Conservation (phyloP, 139 green algal genomes). For the Zygnema cylindricum region DNA sequence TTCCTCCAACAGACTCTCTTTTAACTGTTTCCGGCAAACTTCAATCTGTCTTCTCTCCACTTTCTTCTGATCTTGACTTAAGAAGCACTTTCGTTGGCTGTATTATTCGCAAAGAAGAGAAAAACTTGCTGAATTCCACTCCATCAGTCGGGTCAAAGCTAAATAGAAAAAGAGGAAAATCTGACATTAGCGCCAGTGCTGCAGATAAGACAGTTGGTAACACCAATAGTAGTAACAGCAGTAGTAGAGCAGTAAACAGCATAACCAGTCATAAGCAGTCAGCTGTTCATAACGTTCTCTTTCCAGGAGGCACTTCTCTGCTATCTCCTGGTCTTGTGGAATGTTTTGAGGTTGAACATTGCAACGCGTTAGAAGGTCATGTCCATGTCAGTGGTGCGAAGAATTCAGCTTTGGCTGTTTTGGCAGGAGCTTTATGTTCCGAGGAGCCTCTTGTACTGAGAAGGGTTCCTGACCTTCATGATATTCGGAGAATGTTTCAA, state of each 20-base stretch:
- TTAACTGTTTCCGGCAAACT: no score
- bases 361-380: slow-evolving; percentile 52
- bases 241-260: neutral
- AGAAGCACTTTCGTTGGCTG: no score
- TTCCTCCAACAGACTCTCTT: no score
- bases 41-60: no score
- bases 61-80: no score
- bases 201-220: neutral
- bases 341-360: slow-evolving; percentile 57
- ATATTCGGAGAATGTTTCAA: slow-evolving; percentile 65
- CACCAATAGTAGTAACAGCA: neutral
- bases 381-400: slow-evolving; percentile 68
- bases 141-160: neutral
- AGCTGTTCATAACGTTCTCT: slow-evolving; percentile 1
- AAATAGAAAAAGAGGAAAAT: neutral
- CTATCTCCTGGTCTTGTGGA: slow-evolving; percentile 32
- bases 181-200: neutral
- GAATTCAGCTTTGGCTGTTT: slow-evolving; percentile 66
- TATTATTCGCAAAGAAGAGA: no score
- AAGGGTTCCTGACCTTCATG: slow-evolving; percentile 61
- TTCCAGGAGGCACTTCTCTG: neutral
- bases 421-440: slow-evolving; percentile 63
- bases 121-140: no score
- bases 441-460: slow-evolving; percentile 48
- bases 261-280: neutral